Evolutionary conservation across 2,329 filamentous ascomycete species (phyloP), one percentile per base, ranked within the genome.

Genomic region (Aspergillus fructus): DNA sequence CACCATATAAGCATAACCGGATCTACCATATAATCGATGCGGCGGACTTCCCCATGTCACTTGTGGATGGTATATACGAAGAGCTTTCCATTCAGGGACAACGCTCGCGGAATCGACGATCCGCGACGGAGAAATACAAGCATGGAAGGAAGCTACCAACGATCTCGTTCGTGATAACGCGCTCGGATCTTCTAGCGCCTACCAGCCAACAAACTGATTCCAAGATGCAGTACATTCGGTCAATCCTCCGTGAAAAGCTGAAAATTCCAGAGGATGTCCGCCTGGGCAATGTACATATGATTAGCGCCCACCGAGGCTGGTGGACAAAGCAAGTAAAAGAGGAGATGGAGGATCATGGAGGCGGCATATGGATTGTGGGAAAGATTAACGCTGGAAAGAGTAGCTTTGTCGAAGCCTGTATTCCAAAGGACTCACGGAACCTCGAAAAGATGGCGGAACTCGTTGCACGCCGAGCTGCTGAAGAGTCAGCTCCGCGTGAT

Each of bases 311-410:
- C 68, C 82, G 90, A 58, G 84, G 84, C 9, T 99, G 96, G 94
- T 97, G 93, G 91, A 96, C 93, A 0, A 89, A 84, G 63, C 81
- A 89, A 49, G 78, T 99, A 55, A 96, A 91, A 72, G 88, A 96
- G 64, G 88, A 93, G 48, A 92, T 99, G 47, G 93, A 87, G 83
- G 78, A 86, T 43, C 85, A 90, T 49, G 92, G 91, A 4, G 93
- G 93, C 4, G 94, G 88, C 15, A 88, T 90, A 15, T 99, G 94
- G 93, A 88, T 99, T 81, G 89, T 99, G 3, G 94, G 94, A n/a
- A 97, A 96, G 74, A 91, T 92, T 61, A 99, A 99, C 69, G 96
- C 97, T 2, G 96, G 94, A 23, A 99, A 99, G 76, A 97, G 93
- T 66, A 89, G 89, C 68, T 83, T 99, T 2, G 96, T 97, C 59